A percentile compares a stretch with the other conserved stretches of the same genome.
Evolutionary conservation across 2,329 filamentous ascomycete genomes (phyloP).

Genomic region (Cladosporium austrohemisphaericum): DNA sequence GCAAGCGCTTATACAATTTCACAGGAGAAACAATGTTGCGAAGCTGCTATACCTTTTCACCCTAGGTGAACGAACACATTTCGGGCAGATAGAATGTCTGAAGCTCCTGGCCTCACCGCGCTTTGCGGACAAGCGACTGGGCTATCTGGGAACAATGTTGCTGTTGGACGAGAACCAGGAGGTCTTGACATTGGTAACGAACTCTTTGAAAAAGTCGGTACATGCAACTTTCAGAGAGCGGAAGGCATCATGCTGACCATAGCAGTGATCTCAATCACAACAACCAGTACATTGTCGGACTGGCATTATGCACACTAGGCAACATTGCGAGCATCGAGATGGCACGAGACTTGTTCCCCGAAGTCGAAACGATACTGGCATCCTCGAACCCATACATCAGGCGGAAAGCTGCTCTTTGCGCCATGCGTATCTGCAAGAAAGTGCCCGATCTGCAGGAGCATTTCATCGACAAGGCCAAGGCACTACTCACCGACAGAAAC

Average conservation of each 20-base stretch:
- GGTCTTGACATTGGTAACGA: conserved; percentile 92
- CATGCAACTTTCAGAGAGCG: not conserved
- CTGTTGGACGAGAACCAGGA: conserved; percentile 97
- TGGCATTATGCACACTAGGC: conserved; percentile 91
- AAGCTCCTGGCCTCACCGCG: conserved; percentile 94
- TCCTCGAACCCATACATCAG: conserved; percentile 98
- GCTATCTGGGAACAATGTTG: conserved; percentile 93
- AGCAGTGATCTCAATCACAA: conserved; percentile 87
- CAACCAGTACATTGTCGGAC: conserved; percentile 96
- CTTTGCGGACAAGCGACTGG: conserved; percentile 95
- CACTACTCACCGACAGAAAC: conserved; percentile 85
- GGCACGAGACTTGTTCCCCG: conserved; percentile 93
- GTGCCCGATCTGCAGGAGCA: conserved; percentile 96
- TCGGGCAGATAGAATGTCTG: conserved; percentile 98
- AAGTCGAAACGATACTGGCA: conserved; percentile 87
- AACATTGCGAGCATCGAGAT: conserved; percentile 98
- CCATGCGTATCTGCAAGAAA: conserved; percentile 97
- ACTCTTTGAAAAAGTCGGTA: conserved; percentile 89
- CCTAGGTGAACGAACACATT: conserved; percentile 93
- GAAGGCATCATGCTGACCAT: not conserved
- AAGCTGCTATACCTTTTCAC: conserved; percentile 98
- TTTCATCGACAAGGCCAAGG: conserved; percentile 89
- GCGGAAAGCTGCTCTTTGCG: conserved; percentile 94
- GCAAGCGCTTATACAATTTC: conserved; percentile 7
- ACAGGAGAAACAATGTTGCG: conserved; percentile 95